These are phyloP conservation scores for Cokeromyces recurvatus DNA, from an alignment of 371 early-diverging fungal genomes.

Conservation along the genomic window DNA sequence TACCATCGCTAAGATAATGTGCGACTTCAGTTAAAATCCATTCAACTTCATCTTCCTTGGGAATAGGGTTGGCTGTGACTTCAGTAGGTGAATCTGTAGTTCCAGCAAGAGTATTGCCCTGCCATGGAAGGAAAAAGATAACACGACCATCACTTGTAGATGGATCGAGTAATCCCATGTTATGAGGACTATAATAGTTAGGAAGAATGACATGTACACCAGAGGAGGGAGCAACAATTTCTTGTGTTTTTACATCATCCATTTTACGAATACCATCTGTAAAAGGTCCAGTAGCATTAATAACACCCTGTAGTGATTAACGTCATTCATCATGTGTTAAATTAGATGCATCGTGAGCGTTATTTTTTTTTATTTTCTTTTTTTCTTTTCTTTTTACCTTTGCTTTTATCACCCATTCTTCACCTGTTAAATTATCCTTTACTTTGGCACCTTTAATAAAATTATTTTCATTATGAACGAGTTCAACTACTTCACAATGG, in stretches of 20 bases:
- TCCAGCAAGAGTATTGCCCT: constrained; percentile 97
- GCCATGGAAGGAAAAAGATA: constrained; percentile 99
- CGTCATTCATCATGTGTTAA: too few relatives aligned
- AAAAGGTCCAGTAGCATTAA: constrained; percentile 76
- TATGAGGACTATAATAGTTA: constrained; percentile 88
- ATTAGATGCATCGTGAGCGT: too few relatives aligned
- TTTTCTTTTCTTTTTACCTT: constrained; percentile 49
- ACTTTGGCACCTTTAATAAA: constrained; percentile 78
- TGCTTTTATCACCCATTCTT: constrained; percentile 82
- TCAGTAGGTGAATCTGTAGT: constrained; percentile 94
- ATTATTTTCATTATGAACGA: constrained; percentile 72
- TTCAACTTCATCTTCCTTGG: constrained; percentile 91
- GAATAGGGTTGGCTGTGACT: constrained; percentile 78
- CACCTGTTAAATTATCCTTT: constrained; percentile 86
- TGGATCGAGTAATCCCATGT: constrained; percentile 98
- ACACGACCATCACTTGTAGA: constrained; percentile 98
- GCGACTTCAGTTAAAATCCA: constrained; percentile 96
- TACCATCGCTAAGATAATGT: constrained; percentile 78
- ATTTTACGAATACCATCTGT: constrained; percentile 85
- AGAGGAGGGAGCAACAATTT: constrained; percentile 93
- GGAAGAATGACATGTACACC: constrained; percentile 98
- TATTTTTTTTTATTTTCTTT: background rate
- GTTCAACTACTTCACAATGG: constrained; percentile 86
- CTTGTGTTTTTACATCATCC: constrained; percentile 69
- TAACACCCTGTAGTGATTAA: constrained; percentile 68